These are phyloP conservation scores for Begonia peltatifolia DNA, from an alignment of 306 rosid species.

Conservation along the genomic window DNA sequence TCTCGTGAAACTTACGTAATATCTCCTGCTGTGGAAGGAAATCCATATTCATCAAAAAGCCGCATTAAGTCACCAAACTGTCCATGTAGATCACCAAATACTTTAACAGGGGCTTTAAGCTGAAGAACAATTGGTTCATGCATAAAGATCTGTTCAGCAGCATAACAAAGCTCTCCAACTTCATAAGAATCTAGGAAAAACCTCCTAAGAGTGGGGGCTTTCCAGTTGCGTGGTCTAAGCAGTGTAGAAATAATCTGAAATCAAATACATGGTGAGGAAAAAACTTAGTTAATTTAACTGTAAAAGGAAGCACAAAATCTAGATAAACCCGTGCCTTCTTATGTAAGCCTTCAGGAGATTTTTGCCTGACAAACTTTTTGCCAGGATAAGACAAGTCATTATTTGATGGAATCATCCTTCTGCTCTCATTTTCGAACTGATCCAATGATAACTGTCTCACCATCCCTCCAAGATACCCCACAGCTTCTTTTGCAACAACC, in stretches of 20 bases:
- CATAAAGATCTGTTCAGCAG: slow-evolving; percentile 98
- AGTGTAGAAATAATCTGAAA: slow-evolving; percentile 68
- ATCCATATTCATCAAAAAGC: slow-evolving; percentile 97
- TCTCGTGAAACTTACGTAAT: slow-evolving; percentile 53
- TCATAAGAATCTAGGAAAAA: slow-evolving; percentile 98
- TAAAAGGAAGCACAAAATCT: slow-evolving; percentile 3
- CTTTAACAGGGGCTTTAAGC: slow-evolving; percentile 93
- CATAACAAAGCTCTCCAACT: slow-evolving; percentile 98
- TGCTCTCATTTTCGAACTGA: slow-evolving; percentile 99
- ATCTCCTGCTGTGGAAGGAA: slow-evolving; percentile 98
- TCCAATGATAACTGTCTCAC: slow-evolving; percentile 95
- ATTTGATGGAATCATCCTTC: slow-evolving; percentile 87
- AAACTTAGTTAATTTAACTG: slow-evolving; percentile 4
- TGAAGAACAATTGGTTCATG: slow-evolving; percentile 95
- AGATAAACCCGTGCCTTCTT: slow-evolving; percentile 56
- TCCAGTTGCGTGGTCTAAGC: slow-evolving; percentile 96
- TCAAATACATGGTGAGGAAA: slow-evolving; percentile 7
- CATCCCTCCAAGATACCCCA: slow-evolving; percentile 97
- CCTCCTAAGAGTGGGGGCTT: slow-evolving; percentile 78
- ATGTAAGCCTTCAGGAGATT: slow-evolving; percentile 92
- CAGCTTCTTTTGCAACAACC: slow-evolving; percentile 94
- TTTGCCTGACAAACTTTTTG: slow-evolving; percentile 83
- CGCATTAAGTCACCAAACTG: slow-evolving; percentile 99
- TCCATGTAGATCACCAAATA: slow-evolving; percentile 99
- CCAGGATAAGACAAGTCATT: slow-evolving; percentile 61